Evolutionary conservation across 495 filamentous ascomycete genomes (phyloP).

Genomic region (Thozetella sp.): DNA sequence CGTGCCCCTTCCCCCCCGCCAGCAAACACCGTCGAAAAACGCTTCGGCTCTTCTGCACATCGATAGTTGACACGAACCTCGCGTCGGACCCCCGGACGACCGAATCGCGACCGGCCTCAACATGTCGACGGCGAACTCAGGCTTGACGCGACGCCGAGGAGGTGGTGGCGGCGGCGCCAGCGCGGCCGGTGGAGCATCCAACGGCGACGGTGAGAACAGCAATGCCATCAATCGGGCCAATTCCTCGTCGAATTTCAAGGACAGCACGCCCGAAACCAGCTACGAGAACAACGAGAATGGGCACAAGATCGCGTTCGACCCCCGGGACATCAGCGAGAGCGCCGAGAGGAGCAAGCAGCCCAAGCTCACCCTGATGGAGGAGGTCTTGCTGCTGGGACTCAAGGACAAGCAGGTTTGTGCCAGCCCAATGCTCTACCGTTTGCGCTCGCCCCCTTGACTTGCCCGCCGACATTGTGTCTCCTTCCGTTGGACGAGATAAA

Average conservation of each 20-base stretch:
- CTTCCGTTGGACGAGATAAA: neutral
- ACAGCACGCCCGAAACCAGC: conserved; percentile 80
- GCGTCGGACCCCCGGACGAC: neutral
- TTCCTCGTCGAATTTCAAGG: conserved; percentile 46
- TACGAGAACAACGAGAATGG: conserved; percentile 95
- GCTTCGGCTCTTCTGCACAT: neutral
- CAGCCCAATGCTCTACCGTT: neutral
- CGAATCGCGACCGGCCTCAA: neutral
- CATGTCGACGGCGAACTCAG: conserved; percentile 28
- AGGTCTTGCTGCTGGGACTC: conserved; percentile 88
- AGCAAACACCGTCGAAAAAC: neutral
- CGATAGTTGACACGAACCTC: neutral
- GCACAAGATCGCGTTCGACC: conserved; percentile 98
- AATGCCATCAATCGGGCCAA: conserved; percentile 34
- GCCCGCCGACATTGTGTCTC: neutral
- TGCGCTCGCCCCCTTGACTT: neutral
- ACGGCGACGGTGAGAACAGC: conserved; percentile 19
- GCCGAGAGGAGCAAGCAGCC: conserved; percentile 96
- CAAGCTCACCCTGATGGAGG: conserved; percentile 98
- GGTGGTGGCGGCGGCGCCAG: conserved; percentile 15
- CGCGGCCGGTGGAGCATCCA: too few species aligned
- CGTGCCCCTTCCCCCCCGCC: too few species aligned
- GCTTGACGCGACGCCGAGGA: conserved; percentile 34
- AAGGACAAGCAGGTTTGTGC: conserved; percentile 97
- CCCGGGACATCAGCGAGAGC: conserved; percentile 95